These are phyloP conservation scores for Fraxinus nigra DNA, from an alignment of 305 asterid genomes.

Conservation along the genomic window DNA sequence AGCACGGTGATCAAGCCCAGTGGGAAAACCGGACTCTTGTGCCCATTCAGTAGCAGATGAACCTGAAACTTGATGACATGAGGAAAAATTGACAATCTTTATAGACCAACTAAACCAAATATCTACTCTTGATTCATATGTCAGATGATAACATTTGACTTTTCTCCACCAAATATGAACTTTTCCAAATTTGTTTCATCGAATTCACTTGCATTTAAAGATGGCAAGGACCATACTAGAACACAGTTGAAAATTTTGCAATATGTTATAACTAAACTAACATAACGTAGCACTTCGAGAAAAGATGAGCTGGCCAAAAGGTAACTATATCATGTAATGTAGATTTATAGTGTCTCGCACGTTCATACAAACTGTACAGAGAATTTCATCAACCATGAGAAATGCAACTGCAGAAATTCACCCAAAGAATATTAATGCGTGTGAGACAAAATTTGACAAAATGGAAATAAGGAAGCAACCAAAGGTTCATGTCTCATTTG, in stretches of 20 bases:
- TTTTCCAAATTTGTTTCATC: background rate
- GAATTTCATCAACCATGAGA: background rate
- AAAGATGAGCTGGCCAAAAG: background rate
- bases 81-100: conserved; percentile 8
- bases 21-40: conserved; percentile 48
- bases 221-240: background rate
- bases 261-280: background rate
- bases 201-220: background rate
- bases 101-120: background rate
- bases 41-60: conserved; percentile 74
- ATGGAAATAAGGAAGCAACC: background rate
- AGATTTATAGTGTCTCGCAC: background rate
- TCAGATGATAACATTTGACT: background rate
- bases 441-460: background rate
- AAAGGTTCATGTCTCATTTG: background rate
- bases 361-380: background rate
- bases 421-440: background rate
- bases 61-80: conserved; percentile 41
- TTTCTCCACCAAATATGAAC: background rate
- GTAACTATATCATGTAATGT: background rate
- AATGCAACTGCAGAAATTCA: background rate
- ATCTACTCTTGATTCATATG: background rate
- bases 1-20: conserved; percentile 54
- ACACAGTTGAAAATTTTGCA: background rate
- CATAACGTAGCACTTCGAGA: background rate